Conservation (phyloP, 805 yeast genomes). For the Candida hispaniensis region DNA sequence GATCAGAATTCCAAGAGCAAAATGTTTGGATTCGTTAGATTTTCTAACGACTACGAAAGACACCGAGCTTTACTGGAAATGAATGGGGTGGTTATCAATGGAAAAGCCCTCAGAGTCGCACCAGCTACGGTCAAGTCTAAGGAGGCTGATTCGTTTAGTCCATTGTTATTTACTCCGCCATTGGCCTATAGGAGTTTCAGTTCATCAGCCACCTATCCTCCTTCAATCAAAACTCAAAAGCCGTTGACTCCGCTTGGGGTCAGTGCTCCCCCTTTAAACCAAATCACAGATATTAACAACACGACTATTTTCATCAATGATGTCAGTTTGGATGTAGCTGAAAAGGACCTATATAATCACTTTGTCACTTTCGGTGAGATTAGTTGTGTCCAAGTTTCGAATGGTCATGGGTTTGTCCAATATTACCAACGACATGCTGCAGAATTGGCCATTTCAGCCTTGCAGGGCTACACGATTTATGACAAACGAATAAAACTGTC, state of each 20-base stretch:
- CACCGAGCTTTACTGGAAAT: conserved; percentile 64
- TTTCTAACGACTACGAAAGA: conserved; percentile 52
- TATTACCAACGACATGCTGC: conserved; percentile 69
- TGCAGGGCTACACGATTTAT: conserved; percentile 87
- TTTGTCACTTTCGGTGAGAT: conserved; percentile 64
- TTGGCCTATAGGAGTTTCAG: conserved; percentile 1
- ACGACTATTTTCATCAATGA: conserved; percentile 82
- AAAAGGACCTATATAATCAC: conserved; percentile 46
- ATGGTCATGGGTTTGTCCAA: conserved; percentile 79
- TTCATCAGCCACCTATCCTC: conserved; percentile 20
- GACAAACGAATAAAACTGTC: conserved; percentile 72
- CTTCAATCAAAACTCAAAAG: conserved; percentile 22
- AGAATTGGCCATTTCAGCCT: conserved; percentile 69
- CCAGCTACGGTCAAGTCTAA: too few relatives aligned
- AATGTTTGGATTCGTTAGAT: conserved; percentile 88
- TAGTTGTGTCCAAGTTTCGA: conserved; percentile 49
- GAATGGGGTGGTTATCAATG: conserved; percentile 88
- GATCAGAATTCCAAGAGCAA: conserved; percentile 65
- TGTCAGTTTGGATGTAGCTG: conserved; percentile 45
- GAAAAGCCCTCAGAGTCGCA: conserved; percentile 73
- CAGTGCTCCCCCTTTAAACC: conserved; percentile 33
- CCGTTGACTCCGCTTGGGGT: conserved; percentile 27
- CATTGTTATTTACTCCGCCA: too few relatives aligned
- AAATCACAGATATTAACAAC: conserved; percentile 69
- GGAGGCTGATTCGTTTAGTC: too few relatives aligned